phyloP scores from a whole-genome alignment of 805 yeast species.

The Zygoascus bituminiphila region DNA sequence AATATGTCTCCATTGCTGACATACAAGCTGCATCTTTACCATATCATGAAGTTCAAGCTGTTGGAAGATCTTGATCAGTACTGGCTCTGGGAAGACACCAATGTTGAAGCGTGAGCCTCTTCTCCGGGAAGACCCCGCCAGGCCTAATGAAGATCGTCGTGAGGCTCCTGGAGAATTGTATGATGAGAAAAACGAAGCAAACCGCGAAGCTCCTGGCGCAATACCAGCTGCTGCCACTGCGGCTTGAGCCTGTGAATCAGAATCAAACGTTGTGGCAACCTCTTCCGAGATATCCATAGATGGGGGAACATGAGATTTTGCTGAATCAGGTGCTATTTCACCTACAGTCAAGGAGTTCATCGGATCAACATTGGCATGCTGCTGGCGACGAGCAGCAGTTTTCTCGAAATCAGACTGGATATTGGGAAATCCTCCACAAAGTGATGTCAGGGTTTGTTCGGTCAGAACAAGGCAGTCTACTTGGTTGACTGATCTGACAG shows the following conservation, averaged over 20 bases:
- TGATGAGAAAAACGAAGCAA: neutral
- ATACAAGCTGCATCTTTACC: slow-evolving; percentile 51
- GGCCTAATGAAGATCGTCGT: neutral
- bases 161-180: neutral
- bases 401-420: slow-evolving; percentile 50
- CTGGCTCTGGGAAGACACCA: slow-evolving; percentile 54
- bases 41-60: slow-evolving; percentile 47
- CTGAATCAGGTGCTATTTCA: too few relatives aligned
- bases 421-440: slow-evolving; percentile 51
- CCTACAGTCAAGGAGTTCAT: neutral
- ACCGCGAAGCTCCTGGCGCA: slow-evolving; percentile 1
- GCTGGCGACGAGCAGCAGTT: slow-evolving; percentile 36
- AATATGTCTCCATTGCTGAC: slow-evolving; percentile 62
- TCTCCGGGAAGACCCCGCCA: slow-evolving; percentile 22
- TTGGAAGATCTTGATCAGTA: slow-evolving; percentile 47
- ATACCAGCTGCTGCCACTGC: neutral
- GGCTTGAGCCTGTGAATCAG: slow-evolving; percentile 1
- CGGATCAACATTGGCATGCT: neutral
- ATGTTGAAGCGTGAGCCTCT: slow-evolving; percentile 50
- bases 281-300: neutral
- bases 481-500: slow-evolving; percentile 51
- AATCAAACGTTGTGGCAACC: slow-evolving; percentile 1
- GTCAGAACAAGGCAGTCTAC: slow-evolving; percentile 55
- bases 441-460: slow-evolving; percentile 43
- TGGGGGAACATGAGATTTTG: neutral